phyloP scores from a whole-genome alignment of 2,329 filamentous ascomycete species.

The Stromatinia cepivora region DNA sequence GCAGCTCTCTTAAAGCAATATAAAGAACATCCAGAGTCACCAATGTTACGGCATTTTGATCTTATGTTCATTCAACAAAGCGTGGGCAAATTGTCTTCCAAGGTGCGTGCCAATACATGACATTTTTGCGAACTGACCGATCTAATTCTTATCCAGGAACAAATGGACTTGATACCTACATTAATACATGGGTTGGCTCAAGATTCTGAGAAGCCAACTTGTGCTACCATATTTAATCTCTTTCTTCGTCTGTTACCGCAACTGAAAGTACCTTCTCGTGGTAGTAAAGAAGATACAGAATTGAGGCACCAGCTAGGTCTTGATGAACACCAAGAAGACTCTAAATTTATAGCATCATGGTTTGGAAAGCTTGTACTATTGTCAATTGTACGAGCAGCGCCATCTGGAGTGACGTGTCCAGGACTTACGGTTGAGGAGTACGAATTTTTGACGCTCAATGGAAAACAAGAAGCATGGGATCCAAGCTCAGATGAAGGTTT shows the following conservation, averaged over 20 bases:
- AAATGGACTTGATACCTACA: slow-evolving; percentile 70
- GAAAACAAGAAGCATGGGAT: slow-evolving; percentile 70
- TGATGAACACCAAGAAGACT: slow-evolving; percentile 61
- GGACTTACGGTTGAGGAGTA: slow-evolving; percentile 67
- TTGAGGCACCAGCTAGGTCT: slow-evolving; percentile 69
- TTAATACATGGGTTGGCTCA: slow-evolving; percentile 66
- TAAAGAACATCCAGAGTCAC: slow-evolving; percentile 67
- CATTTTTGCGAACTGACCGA: neutral
- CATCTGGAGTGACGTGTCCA: slow-evolving; percentile 44
- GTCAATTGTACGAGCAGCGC: slow-evolving; percentile 46
- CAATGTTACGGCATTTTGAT: slow-evolving; percentile 84
- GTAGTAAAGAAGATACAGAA: slow-evolving; percentile 72
- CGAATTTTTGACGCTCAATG: slow-evolving; percentile 65
- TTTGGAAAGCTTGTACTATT: slow-evolving; percentile 77
- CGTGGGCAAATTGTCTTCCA: slow-evolving; percentile 57
- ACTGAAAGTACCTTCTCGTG: slow-evolving; percentile 70
- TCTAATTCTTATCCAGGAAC: slow-evolving; percentile 48
- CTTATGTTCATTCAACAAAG: slow-evolving; percentile 88
- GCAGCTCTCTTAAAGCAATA: slow-evolving; percentile 85
- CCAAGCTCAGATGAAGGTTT: slow-evolving; percentile 59
- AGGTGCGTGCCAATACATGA: slow-evolving; percentile 42
- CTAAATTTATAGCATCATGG: slow-evolving; percentile 70
- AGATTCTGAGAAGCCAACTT: slow-evolving; percentile 54
- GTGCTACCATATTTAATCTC: slow-evolving; percentile 75
- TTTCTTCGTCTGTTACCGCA: slow-evolving; percentile 74